Conservation (phyloP, 1,139 yeast species). For the Scheffersomyces stambukii region DNA sequence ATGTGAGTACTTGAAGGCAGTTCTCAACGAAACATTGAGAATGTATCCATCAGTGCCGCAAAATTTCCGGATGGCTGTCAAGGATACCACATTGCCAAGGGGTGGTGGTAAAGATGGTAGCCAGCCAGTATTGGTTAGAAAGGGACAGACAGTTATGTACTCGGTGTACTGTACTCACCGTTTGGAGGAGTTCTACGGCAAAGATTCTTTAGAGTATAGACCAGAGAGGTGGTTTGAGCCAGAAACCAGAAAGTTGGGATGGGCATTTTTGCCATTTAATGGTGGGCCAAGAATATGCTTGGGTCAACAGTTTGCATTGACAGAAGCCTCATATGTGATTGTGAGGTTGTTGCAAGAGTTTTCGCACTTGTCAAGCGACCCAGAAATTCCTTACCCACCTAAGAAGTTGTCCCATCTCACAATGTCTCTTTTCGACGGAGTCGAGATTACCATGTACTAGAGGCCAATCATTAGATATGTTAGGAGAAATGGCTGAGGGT, state of each 20-base stretch:
- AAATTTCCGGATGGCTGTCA: constrained; percentile 41
- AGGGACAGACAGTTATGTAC: constrained; percentile 39
- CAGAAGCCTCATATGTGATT: constrained; percentile 49
- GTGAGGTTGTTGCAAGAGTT: constrained; percentile 37
- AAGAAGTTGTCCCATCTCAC: constrained; percentile 30
- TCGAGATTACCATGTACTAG: constrained; percentile 12
- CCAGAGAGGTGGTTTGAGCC: constrained; percentile 51
- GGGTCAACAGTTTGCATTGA: constrained; percentile 57
- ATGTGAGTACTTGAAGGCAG: constrained; percentile 45
- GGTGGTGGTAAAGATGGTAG: constrained; percentile 50
- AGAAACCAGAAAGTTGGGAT: constrained; percentile 32
- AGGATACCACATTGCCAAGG: constrained; percentile 46
- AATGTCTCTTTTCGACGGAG: constrained; percentile 27
- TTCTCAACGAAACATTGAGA: constrained; percentile 47
- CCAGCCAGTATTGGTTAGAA: constrained; percentile 38
- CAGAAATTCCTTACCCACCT: constrained; percentile 28
- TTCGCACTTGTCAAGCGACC: constrained; percentile 13
- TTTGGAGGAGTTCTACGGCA: constrained; percentile 36
- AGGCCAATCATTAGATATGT: no score
- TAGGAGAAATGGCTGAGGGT: no score
- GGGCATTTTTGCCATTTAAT: constrained; percentile 55
- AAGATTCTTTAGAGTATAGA: constrained; percentile 38
- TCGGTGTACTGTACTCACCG: constrained; percentile 42
- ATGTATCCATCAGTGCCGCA: constrained; percentile 52
- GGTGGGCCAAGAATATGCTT: constrained; percentile 61